Base-by-base conservation (phyloP, 2,329 filamentous ascomycete genomes). In the Alternaria triticimaculans region DNA sequence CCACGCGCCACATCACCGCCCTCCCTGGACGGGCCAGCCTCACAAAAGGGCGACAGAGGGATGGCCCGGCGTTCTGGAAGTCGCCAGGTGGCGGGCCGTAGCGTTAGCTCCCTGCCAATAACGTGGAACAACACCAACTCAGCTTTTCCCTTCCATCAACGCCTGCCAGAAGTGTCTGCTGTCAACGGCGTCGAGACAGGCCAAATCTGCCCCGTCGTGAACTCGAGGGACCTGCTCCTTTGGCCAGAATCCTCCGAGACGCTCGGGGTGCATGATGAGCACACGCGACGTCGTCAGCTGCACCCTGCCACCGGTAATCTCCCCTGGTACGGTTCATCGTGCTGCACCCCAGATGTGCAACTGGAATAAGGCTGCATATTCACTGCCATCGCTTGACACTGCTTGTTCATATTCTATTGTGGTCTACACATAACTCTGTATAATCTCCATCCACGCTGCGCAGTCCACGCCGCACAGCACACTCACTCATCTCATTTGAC, bases 401-500 rank as follows among this genome's bases (percentile, higher is more conserved):
- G 60, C 66, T 64, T 70, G 71, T 64, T 44, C 44, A 49, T 58
- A 49, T 37, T 20, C 9, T 43, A 59, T 37, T 30, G 20, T 18
- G 28, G 18, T 53, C 6, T 53, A 37, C 20, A 45, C 43, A 53
- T 23, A 53, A 50, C 18, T 30, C 30, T n/a, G 45, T 23, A 49
- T 26, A 25, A 18, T 26, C 14, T 10, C 11, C 53, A 6, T 14
- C 15, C n/a, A 33, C 21, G 5, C 62, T 67, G 62, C 70, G 33
- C 41, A 58, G 9, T 43, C 60, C 53, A 62, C 58, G 74, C 74
- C 57, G 62, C 71, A 76, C 75, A 25, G 66, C 71, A 70, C 66
- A 62, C 59, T 58, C 62, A 48, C 51, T 62, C 58, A 54, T 63
- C 66, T 67, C 53, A 72, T 72, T 71, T 62, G 66, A 64, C 30